Percentiles rank a stretch among this genome's conserved stretches.
phyloP scores from a whole-genome alignment of 305 asterid species.

The Galium porrigens region DNA sequence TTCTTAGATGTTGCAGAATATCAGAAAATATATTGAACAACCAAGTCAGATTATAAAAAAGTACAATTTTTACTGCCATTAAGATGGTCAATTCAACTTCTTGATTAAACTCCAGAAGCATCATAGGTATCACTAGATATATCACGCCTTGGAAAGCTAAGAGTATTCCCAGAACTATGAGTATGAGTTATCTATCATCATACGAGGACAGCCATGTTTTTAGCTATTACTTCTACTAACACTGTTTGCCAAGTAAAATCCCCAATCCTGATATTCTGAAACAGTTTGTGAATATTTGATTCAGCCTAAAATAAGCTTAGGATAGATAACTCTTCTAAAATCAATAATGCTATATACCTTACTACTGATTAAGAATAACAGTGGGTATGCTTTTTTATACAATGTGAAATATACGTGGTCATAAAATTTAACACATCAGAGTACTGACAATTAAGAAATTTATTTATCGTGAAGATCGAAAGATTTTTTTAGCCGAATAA shows the following conservation, averaged over 20 bases:
- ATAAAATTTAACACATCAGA: not conserved
- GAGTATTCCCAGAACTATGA: not conserved
- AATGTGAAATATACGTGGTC: not conserved
- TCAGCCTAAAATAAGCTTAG: not conserved
- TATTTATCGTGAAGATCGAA: not conserved
- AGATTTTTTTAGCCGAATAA: not conserved
- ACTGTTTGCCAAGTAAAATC: conserved; percentile 1
- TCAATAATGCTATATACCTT: not conserved
- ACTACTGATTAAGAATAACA: not conserved
- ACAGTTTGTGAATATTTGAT: not conserved
- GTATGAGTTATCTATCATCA: not conserved
- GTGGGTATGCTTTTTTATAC: not conserved
- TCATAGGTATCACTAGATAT: not conserved
- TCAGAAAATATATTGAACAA: not conserved
- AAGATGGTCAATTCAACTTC: not conserved
- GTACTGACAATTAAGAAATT: not conserved
- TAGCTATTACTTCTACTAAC: not conserved
- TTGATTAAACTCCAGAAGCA: not conserved
- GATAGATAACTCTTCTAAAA: not conserved
- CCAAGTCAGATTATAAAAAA: not conserved
- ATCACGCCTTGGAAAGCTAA: not conserved
- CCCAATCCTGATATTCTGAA: not conserved
- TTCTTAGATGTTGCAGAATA: not conserved
- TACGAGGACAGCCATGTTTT: not conserved
- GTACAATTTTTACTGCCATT: not conserved